Evolutionary conservation across 768 basidiomycete species (phyloP), one percentile per base, ranked within the genome.

Genomic region (Naematelia encephala): DNA sequence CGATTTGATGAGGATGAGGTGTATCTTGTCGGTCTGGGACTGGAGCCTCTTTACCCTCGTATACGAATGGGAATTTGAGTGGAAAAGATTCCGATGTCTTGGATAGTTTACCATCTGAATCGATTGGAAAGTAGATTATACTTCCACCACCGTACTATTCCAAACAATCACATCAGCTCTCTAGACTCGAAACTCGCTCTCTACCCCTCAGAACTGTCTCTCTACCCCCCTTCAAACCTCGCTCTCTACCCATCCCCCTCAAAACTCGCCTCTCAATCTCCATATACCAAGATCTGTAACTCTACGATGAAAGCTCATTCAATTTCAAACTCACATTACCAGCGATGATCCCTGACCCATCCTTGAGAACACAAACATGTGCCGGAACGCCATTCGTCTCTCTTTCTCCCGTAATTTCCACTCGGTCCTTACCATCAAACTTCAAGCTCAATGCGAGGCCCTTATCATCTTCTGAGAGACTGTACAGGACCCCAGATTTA

Each of bases 1-100:
- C 68, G 29, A 85, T 84, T 67, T 91, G 87, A 77, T 91, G 90
- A 0, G 88, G 87, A 70, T 92, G 91, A 2, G 89, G 81, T 4
- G 79, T 75, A 56, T 85, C 82, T 71, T 92, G 91, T 29, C 90
- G 82, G 19, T 82, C 82, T 4, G 72, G 67, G 69, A 88, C 81
- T 1, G 88, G 88, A 0, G 90, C 88, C 0, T 80, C 79, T 1
- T 83, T 30, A 26, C 58, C 65, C 53, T 67, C 45, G 63, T 73
- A 66, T 4, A 59, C 47, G 57, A 50, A 70, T 19, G 66, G 60
- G 47, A 72, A 61, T 51, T 64, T 46, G 27, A 4, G 84, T 82
- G 10, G 81, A 59, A 8, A 76, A 62, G n/a, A 68, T 21, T 53
- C 42, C 8, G 73, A 67, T 2, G 51, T 30, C 13, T 58, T 14